These are phyloP conservation scores for Phytophthora sojae DNA, from an alignment of 352 stramenopile species.

Conservation along the genomic window DNA sequence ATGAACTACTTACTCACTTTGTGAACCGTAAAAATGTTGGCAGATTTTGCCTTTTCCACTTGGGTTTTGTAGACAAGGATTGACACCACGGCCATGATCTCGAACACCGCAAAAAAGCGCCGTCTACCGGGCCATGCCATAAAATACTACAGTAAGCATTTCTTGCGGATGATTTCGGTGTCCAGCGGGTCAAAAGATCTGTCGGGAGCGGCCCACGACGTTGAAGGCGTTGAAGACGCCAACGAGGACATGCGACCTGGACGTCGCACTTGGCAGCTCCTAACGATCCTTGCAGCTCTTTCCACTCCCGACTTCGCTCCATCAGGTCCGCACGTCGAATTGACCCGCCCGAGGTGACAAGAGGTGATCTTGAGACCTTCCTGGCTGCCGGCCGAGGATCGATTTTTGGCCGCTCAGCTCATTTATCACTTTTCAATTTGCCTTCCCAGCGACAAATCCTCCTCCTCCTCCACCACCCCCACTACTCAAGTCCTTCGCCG, in stretches of 20 bases:
- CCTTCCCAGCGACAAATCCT: constrained; percentile 46
- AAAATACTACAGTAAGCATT: not conserved
- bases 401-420: not conserved
- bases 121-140: too few relatives aligned
- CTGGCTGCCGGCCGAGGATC: not conserved
- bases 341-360: constrained; percentile 12
- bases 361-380: constrained; percentile 10
- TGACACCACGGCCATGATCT: not conserved
- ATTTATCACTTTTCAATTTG: constrained; percentile 45
- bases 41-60: constrained; percentile 24
- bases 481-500: constrained; percentile 29
- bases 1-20: constrained; percentile 11
- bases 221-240: constrained; percentile 2
- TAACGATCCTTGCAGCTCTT: constrained; percentile 21
- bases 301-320: not conserved
- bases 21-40: constrained; percentile 25
- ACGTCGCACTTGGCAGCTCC: constrained; percentile 12
- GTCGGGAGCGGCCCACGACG: constrained; percentile 17
- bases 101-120: constrained; percentile 6
- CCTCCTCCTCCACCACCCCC: constrained; percentile 3
- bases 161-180: not conserved
- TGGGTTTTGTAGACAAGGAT: not conserved
- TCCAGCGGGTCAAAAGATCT: constrained; percentile 7
- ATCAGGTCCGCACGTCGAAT: constrained; percentile 4
- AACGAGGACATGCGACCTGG: not conserved